phyloP scores from a whole-genome alignment of 225 moss, liverwort and hornwort species.

The Rhytidiadelphus loreus region DNA sequence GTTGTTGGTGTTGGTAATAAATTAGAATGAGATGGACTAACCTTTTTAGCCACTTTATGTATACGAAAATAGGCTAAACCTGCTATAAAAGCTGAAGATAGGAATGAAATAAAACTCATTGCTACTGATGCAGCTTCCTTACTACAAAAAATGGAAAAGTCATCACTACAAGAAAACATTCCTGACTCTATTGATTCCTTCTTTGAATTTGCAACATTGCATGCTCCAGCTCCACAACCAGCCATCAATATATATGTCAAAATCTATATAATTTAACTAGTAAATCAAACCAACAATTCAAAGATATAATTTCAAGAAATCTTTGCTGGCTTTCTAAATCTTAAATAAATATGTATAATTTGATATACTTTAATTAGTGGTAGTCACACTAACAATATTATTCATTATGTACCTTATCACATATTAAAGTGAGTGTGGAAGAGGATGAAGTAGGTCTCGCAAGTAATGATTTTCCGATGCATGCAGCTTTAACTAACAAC shows the following conservation, averaged over 20 bases:
- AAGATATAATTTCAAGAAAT: not conserved
- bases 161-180: not conserved
- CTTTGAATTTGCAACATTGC: not conserved
- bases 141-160: not conserved
- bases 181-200: not conserved
- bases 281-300: not conserved
- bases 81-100: not conserved
- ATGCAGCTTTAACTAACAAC: not conserved
- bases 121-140: not conserved
- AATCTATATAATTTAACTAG: not conserved
- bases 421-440: not conserved
- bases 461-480: not conserved
- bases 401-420: not conserved
- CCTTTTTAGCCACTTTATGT: not conserved
- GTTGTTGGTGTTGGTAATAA: not conserved
- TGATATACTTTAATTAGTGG: not conserved
- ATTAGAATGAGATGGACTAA: not conserved
- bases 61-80: not conserved
- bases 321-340: not conserved
- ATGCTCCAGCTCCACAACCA: not conserved
- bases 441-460: not conserved
- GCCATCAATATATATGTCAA: not conserved
- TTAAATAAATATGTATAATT: too few species aligned
- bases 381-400: not conserved
- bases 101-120: not conserved